These are phyloP conservation scores for Begonia peltatifolia DNA, from an alignment of 306 rosid species.

Conservation along the genomic window DNA sequence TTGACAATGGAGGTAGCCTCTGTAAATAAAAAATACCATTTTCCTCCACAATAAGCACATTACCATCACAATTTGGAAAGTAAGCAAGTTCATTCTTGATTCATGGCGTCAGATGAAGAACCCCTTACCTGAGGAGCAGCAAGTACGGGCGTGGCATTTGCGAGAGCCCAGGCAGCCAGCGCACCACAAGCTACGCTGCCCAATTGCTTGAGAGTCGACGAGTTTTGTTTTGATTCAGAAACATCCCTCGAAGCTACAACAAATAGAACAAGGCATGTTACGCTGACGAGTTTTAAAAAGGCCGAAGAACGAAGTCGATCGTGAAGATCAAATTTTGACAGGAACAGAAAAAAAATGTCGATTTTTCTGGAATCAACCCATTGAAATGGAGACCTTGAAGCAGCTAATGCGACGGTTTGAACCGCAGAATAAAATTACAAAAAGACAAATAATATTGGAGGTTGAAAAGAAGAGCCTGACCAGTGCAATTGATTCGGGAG, in stretches of 20 bases:
- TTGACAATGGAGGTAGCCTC: conserved; percentile 93
- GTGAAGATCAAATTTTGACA: neutral
- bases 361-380: neutral
- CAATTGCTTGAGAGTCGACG: conserved; percentile 22
- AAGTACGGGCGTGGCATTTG: conserved; percentile 60
- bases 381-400: neutral
- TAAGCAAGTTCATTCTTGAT: no score
- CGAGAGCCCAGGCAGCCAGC: conserved; percentile 62
- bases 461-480: conserved; percentile 7
- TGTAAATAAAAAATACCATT: conserved; percentile 14
- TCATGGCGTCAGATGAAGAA: neutral
- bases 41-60: neutral
- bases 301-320: neutral
- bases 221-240: conserved; percentile 20
- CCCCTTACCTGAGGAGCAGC: conserved; percentile 70
- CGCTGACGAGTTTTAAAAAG: neutral
- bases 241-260: conserved; percentile 29
- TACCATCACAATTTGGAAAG: neutral
- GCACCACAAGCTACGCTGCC: conserved; percentile 61
- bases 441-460: neutral
- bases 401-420: neutral
- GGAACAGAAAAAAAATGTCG: neutral
- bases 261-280: conserved; percentile 5
- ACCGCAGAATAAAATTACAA: neutral
- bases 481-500: conserved; percentile 36